Conservation (phyloP, 805 yeast species). For the Metahyphopichia silvanorum region DNA sequence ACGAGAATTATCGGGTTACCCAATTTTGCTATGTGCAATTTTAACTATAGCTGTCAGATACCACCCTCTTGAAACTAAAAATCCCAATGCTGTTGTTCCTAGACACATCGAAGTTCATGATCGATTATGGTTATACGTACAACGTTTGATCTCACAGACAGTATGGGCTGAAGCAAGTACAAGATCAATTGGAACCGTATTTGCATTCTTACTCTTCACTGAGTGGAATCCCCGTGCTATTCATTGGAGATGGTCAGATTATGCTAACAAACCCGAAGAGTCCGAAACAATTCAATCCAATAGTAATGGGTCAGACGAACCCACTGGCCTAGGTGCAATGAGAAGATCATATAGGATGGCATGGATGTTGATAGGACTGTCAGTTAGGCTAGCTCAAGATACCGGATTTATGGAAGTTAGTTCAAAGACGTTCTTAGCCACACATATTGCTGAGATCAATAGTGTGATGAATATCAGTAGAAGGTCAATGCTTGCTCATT, state of each 20-base stretch:
- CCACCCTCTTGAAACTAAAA: conserved; percentile 47
- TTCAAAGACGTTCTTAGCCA: conserved; percentile 72
- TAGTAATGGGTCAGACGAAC: conserved; percentile 24
- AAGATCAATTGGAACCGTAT: conserved; percentile 79
- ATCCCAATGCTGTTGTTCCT: conserved; percentile 27
- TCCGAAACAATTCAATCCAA: conserved; percentile 3
- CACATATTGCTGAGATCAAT: conserved; percentile 80
- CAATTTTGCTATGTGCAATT: conserved; percentile 76
- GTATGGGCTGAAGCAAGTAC: conserved; percentile 95
- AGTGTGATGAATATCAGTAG: conserved; percentile 80
- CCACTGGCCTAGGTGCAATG: conserved; percentile 79
- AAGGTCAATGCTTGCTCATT: conserved; percentile 71
- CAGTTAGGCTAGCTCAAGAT: conserved; percentile 82
- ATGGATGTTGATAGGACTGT: conserved; percentile 90
- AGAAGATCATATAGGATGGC: conserved; percentile 86
- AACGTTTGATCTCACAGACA: conserved; percentile 73
- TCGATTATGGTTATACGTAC: conserved; percentile 80
- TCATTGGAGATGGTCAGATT: conserved; percentile 84
- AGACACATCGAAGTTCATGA: conserved; percentile 68
- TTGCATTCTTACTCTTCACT: conserved; percentile 79
- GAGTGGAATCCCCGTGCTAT: conserved; percentile 97
- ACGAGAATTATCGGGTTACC: conserved; percentile 67
- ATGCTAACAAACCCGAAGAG: conserved; percentile 63
- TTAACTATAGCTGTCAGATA: conserved; percentile 79
- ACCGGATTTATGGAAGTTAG: conserved; percentile 75